Conservation (phyloP, 2,329 filamentous ascomycete species). For the Penicillium psychrosexuale region DNA sequence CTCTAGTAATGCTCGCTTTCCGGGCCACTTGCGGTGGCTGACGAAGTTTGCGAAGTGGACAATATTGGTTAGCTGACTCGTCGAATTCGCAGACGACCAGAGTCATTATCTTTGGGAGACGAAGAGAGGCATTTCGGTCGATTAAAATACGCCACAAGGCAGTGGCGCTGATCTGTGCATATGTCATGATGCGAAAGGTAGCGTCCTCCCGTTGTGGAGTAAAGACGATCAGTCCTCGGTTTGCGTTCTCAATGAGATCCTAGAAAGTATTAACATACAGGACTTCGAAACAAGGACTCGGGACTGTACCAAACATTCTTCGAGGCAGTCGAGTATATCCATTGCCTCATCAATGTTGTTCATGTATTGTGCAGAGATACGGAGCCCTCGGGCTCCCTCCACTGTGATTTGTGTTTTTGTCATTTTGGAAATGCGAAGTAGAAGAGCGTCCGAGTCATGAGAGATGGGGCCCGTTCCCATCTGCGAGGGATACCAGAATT, state of each 20-base stretch:
- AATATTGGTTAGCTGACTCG: not conserved
- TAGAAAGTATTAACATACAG: not conserved
- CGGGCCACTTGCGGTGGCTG: not conserved
- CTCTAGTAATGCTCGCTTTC: not conserved
- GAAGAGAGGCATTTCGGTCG: not conserved
- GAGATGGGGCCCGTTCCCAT: not conserved
- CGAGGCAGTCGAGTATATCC: not conserved
- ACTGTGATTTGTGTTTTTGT: not conserved
- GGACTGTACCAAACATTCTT: constrained; percentile 2
- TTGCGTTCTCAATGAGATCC: not conserved
- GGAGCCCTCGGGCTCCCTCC: not conserved
- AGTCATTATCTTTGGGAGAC: not conserved
- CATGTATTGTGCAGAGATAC: not conserved
- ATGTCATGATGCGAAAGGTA: constrained; percentile 1
- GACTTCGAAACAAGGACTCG: not conserved
- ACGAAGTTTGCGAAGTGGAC: constrained; percentile 1
- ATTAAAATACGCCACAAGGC: constrained; percentile 1
- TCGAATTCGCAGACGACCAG: constrained; percentile 4
- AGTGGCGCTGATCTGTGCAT: not conserved
- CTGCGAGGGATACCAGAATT: not conserved
- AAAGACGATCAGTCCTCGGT: not conserved
- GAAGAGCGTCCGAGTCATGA: not conserved
- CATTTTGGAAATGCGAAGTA: not conserved
- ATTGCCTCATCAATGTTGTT: not conserved
- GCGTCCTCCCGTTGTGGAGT: not conserved